These are phyloP conservation scores for Sarcodon aspratus DNA, from an alignment of 768 basidiomycete genomes.

Conservation along the genomic window DNA sequence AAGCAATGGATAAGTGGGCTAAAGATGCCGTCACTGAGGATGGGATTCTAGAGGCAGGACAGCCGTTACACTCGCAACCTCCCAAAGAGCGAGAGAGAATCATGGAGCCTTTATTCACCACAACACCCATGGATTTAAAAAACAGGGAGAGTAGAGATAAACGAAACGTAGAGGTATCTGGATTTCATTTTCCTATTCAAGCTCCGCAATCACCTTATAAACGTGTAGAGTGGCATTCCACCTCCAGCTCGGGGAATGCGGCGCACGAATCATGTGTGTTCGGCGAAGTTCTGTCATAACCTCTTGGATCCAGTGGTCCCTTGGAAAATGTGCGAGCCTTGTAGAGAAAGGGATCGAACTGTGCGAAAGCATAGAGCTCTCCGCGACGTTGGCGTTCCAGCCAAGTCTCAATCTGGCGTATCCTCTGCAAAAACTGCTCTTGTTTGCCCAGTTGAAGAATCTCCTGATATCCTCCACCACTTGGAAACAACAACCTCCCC, in stretches of 20 bases:
- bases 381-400: conserved; percentile 12
- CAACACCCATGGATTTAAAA: background rate
- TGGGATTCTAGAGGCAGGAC: background rate
- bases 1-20: conserved; percentile 12
- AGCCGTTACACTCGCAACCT: too few relatives aligned
- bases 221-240: conserved; percentile 8
- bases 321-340: conserved; percentile 39
- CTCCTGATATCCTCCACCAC: too few relatives aligned
- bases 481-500: too few relatives aligned
- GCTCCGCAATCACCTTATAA: too few relatives aligned
- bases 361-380: conserved; percentile 18
- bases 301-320: conserved; percentile 28
- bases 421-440: too few relatives aligned
- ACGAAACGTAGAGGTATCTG: too few relatives aligned
- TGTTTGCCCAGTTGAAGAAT: too few relatives aligned
- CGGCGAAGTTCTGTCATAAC: conserved; percentile 30
- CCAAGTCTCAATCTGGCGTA: too few relatives aligned
- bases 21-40: conserved; percentile 5
- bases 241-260: conserved; percentile 19
- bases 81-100: background rate
- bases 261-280: conserved; percentile 26
- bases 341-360: conserved; percentile 25
- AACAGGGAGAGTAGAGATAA: too few relatives aligned
- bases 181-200: too few relatives aligned
- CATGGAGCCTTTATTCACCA: background rate